Conservation (phyloP, 768 basidiomycete genomes). For the Hericium coralloides region DNA sequence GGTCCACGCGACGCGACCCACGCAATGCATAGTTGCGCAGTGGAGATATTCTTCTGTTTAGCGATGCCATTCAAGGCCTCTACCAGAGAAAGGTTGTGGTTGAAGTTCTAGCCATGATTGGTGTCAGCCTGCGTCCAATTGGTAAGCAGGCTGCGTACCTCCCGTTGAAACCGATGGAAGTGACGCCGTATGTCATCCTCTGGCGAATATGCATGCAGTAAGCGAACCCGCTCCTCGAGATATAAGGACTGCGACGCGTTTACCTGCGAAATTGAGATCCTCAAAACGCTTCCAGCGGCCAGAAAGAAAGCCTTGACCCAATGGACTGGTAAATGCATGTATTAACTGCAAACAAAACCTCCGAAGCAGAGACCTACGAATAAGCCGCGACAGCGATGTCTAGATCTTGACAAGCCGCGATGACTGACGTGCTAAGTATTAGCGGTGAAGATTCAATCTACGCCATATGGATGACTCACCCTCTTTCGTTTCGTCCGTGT, state of each 20-base stretch:
- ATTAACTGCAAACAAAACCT: background rate
- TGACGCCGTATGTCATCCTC: conserved; percentile 28
- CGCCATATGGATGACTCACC: conserved; percentile 17
- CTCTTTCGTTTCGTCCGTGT: conserved; percentile 44
- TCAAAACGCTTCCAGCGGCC: conserved; percentile 33
- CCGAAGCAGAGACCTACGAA: conserved; percentile 19
- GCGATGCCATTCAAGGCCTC: conserved; percentile 32
- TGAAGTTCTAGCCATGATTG: conserved; percentile 25
- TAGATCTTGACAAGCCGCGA: conserved; percentile 44
- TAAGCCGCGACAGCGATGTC: conserved; percentile 52
- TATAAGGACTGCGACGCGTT: no score
- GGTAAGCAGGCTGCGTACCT: conserved; percentile 17
- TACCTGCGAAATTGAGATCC: conserved; percentile 3
- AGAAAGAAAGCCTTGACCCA: conserved; percentile 45
- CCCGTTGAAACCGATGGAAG: conserved; percentile 30
- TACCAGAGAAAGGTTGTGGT: conserved; percentile 35
- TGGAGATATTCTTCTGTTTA: conserved; percentile 30
- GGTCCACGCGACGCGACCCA: conserved; percentile 28
- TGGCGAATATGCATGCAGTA: conserved; percentile 9
- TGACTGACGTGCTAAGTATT: conserved; percentile 23
- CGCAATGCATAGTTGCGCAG: conserved; percentile 30
- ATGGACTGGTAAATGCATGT: conserved; percentile 20
- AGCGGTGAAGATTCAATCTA: background rate
- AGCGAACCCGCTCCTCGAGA: background rate
- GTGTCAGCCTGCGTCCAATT: conserved; percentile 4